Conservation (phyloP, 2,329 filamentous ascomycete genomes). For the Diaporthe destruens region DNA sequence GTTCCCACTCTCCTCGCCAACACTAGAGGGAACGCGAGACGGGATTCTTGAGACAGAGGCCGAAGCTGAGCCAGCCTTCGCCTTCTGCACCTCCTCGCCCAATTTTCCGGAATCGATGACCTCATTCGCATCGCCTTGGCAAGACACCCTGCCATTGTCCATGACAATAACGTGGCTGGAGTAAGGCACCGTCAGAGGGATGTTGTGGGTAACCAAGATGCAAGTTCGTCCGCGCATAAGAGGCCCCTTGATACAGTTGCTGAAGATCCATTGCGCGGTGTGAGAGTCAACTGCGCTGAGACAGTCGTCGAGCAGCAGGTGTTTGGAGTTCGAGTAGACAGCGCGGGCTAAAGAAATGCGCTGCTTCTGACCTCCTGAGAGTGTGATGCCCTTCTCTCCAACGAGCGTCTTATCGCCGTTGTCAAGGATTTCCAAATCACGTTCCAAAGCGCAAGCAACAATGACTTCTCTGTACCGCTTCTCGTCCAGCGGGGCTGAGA, state of each 20-base stretch:
- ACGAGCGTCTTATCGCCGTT: constrained; percentile 93
- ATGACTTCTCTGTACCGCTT: constrained; percentile 89
- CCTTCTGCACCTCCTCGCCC: constrained; percentile 84
- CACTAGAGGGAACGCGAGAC: constrained; percentile 82
- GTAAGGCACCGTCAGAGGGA: constrained; percentile 85
- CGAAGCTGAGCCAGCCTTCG: constrained; percentile 79
- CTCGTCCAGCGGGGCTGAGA: constrained; percentile 84
- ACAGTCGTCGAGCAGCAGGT: constrained; percentile 93
- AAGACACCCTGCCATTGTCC: constrained; percentile 84
- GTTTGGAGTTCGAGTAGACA: constrained; percentile 93
- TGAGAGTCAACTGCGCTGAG: constrained; percentile 97
- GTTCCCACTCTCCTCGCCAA: constrained; percentile 72
- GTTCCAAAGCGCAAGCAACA: constrained; percentile 89
- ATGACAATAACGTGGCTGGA: constrained; percentile 86
- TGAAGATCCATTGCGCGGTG: constrained; percentile 98
- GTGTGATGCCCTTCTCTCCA: constrained; percentile 95
- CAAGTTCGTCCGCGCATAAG: constrained; percentile 92
- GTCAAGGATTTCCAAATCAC: constrained; percentile 92
- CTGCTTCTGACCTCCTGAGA: constrained; percentile 98
- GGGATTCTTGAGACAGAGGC: constrained; percentile 77
- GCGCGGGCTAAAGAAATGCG: constrained; percentile 96
- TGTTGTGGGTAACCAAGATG: constrained; percentile 95
- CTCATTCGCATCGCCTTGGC: constrained; percentile 81
- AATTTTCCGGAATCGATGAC: constrained; percentile 90
- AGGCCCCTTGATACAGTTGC: constrained; percentile 88